phyloP scores from a whole-genome alignment of 2,329 filamentous ascomycete genomes.

The Neonectria sp. region DNA sequence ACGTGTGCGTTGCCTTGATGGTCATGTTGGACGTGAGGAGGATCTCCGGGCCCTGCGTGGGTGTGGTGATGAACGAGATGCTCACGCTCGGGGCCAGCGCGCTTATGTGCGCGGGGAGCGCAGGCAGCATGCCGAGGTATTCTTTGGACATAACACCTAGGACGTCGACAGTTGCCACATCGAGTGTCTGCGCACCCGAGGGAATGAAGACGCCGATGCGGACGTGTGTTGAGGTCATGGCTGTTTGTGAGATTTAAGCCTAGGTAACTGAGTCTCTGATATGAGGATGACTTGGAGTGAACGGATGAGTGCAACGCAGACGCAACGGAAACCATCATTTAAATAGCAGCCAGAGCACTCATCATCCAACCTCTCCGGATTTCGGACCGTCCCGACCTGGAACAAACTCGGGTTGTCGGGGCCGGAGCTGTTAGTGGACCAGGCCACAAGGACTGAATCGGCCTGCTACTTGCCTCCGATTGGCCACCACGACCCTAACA shows the following conservation, averaged over 20 bases:
- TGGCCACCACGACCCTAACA: constrained; percentile 37
- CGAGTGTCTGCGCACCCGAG: constrained; percentile 62
- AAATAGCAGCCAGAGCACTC: background rate
- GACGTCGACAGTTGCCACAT: constrained; percentile 66
- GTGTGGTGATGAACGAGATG: constrained; percentile 64
- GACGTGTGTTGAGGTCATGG: constrained; percentile 48
- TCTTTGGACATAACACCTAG: constrained; percentile 62
- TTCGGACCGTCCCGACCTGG: constrained; percentile 24
- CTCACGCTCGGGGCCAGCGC: constrained; percentile 60
- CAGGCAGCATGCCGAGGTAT: constrained; percentile 56
- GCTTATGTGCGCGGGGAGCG: constrained; percentile 54
- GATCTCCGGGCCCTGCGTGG: constrained; percentile 54
- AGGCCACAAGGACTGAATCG: constrained; percentile 31
- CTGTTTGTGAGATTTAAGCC: background rate
- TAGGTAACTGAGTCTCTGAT: background rate
- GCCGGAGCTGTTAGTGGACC: background rate
- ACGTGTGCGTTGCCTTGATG: constrained; percentile 60
- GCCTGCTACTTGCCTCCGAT: constrained; percentile 34
- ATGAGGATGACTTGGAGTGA: background rate
- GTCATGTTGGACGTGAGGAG: constrained; percentile 58
- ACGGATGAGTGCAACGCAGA: background rate
- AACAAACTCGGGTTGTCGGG: constrained; percentile 6
- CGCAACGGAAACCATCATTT: background rate
- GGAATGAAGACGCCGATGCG: constrained; percentile 68
- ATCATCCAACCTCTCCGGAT: background rate